Conservation (phyloP, 768 basidiomycete genomes). For the Mycena venus region DNA sequence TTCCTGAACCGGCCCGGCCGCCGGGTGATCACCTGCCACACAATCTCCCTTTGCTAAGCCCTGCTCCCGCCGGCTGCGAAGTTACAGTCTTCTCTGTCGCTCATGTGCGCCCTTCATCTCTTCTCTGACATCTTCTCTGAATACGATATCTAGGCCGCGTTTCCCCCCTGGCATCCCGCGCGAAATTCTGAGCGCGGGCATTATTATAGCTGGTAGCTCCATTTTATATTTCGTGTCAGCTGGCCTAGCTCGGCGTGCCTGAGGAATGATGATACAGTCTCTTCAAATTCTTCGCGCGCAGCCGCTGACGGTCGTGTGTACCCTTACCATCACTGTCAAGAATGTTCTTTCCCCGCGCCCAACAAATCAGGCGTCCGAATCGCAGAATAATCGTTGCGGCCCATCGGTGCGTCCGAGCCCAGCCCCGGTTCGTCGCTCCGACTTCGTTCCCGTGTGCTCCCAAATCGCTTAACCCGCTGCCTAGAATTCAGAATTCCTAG, state of each 20-base stretch:
- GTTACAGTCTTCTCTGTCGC: background rate
- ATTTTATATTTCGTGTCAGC: background rate
- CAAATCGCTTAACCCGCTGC: no score
- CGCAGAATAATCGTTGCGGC: background rate
- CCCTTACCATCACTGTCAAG: no score
- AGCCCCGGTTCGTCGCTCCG: background rate
- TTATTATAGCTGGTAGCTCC: background rate
- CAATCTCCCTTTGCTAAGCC: background rate
- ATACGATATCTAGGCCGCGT: background rate
- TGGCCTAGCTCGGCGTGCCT: background rate
- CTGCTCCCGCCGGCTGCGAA: no score
- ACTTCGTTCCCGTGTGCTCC: background rate
- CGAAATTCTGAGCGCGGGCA: background rate
- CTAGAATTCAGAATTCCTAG: background rate
- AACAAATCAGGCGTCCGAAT: no score
- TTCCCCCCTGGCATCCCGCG: background rate
- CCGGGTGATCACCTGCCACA: constrained; percentile 6
- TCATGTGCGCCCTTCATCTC: constrained; percentile 2
- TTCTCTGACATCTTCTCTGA: background rate
- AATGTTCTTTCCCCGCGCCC: no score
- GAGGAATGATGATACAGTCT: background rate
- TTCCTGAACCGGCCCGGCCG: background rate
- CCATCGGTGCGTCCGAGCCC: background rate
- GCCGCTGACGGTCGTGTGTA: background rate
- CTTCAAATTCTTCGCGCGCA: background rate